These are phyloP conservation scores for Larix kaempferi DNA, from an alignment of 75 land plant species.

Conservation along the genomic window DNA sequence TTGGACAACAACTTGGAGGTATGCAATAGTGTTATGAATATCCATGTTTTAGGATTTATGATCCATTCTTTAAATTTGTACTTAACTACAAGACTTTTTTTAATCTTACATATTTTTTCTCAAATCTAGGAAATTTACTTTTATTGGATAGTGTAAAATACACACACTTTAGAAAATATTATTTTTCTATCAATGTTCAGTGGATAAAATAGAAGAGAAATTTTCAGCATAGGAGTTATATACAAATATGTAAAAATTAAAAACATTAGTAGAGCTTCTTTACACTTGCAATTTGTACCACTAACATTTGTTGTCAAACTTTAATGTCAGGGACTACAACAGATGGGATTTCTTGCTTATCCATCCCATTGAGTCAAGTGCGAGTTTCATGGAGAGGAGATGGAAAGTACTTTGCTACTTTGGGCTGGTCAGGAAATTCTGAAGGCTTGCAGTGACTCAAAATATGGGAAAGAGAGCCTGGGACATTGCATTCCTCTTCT, in stretches of 20 bases:
- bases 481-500: slow-evolving; percentile 63
- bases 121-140: neutral
- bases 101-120: neutral
- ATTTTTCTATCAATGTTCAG: neutral
- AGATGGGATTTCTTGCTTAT: slow-evolving; percentile 18
- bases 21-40: neutral
- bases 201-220: slow-evolving; percentile 21
- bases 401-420: slow-evolving; percentile 90
- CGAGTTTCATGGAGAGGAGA: slow-evolving; percentile 90
- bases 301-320: slow-evolving; percentile 1
- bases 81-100: neutral
- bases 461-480: slow-evolving; percentile 93
- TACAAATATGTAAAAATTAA: neutral
- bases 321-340: slow-evolving; percentile 25
- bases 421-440: slow-evolving; percentile 22
- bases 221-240: slow-evolving; percentile 27
- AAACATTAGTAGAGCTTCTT: slow-evolving; percentile 6
- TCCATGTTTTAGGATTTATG: neutral
- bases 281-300: neutral
- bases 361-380: slow-evolving; percentile 12
- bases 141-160: too few relatives aligned
- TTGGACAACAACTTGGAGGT: slow-evolving; percentile 3
- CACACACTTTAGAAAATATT: neutral
- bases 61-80: neutral
- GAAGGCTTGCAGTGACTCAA: slow-evolving; percentile 31